A percentile compares a stretch with the other conserved stretches of the same genome.
These are phyloP conservation scores for Verticillium tricorpus DNA, from an alignment of 2,329 filamentous ascomycete species.

Conservation along the genomic window DNA sequence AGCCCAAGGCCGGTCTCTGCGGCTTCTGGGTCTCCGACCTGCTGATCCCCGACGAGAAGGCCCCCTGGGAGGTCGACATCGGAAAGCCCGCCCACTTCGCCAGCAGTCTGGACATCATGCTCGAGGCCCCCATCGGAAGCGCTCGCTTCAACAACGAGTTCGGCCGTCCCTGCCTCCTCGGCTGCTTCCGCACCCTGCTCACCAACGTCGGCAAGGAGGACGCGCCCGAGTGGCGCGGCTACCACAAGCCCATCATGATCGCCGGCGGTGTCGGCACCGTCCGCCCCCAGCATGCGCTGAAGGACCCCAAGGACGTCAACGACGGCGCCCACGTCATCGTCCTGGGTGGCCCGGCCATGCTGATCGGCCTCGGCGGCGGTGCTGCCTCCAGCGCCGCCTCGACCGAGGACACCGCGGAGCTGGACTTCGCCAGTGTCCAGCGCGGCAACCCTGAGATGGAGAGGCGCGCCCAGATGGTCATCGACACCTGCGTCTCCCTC, in stretches of 20 bases:
- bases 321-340: constrained; percentile 90
- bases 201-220: constrained; percentile 55
- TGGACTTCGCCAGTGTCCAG: constrained; percentile 97
- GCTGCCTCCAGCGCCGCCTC: constrained; percentile 89
- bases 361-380: constrained; percentile 93
- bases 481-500: constrained; percentile 85
- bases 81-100: constrained; percentile 90
- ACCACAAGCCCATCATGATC: constrained; percentile 98
- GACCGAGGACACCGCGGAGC: constrained; percentile 80
- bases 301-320: constrained; percentile 72
- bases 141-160: constrained; percentile 98
- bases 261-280: constrained; percentile 93
- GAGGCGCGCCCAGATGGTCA: constrained; percentile 93
- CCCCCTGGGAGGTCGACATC: constrained; percentile 88
- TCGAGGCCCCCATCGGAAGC: constrained; percentile 92
- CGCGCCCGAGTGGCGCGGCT: constrained; percentile 71
- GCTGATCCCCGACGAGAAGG: constrained; percentile 74
- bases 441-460: constrained; percentile 96
- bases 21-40: constrained; percentile 97
- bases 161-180: constrained; percentile 80
- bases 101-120: constrained; percentile 93
- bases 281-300: constrained; percentile 83
- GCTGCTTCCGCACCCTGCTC: constrained; percentile 88
- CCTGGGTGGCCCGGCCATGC: constrained; percentile 92
- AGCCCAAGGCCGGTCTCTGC: constrained; percentile 83